Evolutionary conservation across 768 basidiomycete genomes (phyloP).

Genomic region (Tulasnella sp.): DNA sequence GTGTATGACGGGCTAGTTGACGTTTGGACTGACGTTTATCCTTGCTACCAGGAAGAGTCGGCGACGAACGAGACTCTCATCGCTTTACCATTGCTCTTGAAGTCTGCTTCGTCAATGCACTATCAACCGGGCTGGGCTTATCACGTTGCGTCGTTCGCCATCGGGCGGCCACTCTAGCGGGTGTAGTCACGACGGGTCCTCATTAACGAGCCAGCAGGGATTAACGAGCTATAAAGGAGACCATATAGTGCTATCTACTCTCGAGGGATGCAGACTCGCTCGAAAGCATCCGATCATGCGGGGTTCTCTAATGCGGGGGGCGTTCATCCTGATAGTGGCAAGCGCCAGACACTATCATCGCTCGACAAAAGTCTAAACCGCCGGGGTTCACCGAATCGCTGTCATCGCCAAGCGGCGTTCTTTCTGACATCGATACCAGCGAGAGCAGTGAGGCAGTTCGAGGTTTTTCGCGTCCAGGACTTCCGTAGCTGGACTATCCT

Average conservation of each 20-base stretch:
- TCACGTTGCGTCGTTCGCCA: constrained; percentile 68
- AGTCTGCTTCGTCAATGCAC: constrained; percentile 63
- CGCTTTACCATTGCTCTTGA: constrained; percentile 60
- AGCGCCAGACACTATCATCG: too few species aligned
- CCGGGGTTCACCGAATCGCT: too few species aligned
- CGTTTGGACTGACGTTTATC: constrained; percentile 39
- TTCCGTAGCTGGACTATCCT: too few species aligned
- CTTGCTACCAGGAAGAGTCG: constrained; percentile 69
- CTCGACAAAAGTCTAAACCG: too few species aligned
- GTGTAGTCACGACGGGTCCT: constrained; percentile 69
- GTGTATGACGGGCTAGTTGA: constrained; percentile 41
- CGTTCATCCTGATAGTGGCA: too few species aligned
- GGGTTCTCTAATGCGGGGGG: too few species aligned
- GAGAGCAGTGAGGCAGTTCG: too few species aligned
- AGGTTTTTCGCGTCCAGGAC: too few species aligned
- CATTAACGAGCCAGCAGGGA: constrained; percentile 49
- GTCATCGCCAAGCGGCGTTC: too few species aligned
- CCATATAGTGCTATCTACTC: constrained; percentile 66
- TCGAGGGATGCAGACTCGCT: constrained; percentile 50
- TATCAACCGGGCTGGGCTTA: constrained; percentile 68
- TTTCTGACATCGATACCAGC: too few species aligned
- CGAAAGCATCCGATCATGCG: too few species aligned
- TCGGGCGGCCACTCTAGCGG: constrained; percentile 87
- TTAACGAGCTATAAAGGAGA: constrained; percentile 68
- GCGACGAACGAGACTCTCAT: constrained; percentile 52